phyloP scores from a whole-genome alignment of 1,139 yeast species.

The Candida pseudoviswanathii region DNA sequence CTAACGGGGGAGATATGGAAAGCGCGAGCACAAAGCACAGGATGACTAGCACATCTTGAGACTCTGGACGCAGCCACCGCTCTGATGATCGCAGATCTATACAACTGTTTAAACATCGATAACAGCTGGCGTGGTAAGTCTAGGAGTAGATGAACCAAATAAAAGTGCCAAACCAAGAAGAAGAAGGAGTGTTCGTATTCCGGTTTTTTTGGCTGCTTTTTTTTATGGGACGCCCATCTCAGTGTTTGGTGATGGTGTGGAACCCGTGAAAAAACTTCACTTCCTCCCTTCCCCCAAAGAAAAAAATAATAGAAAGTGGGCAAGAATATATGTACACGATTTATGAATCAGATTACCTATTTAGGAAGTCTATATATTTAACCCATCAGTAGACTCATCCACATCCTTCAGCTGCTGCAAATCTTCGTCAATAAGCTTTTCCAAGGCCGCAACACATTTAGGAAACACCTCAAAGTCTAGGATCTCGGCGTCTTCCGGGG shows the following conservation, averaged over 20 bases:
- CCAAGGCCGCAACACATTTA: constrained; percentile 35
- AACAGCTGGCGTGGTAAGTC: not conserved
- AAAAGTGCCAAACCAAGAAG: too few relatives aligned
- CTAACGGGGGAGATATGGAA: not conserved
- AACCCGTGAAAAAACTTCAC: too few relatives aligned
- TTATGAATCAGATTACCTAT: not conserved
- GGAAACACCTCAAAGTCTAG: constrained; percentile 42
- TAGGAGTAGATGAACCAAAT: not conserved
- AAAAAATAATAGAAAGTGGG: too few relatives aligned
- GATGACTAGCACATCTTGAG: not conserved
- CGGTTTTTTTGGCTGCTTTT: too few relatives aligned
- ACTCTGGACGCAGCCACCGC: not conserved
- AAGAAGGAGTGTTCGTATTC: too few relatives aligned
- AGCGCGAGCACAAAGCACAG: not conserved
- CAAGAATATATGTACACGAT: too few relatives aligned
- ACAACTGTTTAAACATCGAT: constrained; percentile 1
- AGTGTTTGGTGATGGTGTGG: too few relatives aligned
- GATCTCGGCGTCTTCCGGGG: constrained; percentile 33
- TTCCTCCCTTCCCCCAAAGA: too few relatives aligned
- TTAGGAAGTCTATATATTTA: not conserved
- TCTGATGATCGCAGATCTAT: not conserved
- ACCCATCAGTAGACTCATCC: not conserved
- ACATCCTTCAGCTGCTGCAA: not conserved
- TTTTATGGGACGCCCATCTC: too few relatives aligned
- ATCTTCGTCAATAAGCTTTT: constrained; percentile 27